These are phyloP conservation scores for Phytophthora europaea DNA, from an alignment of 352 stramenopile species.

Conservation along the genomic window DNA sequence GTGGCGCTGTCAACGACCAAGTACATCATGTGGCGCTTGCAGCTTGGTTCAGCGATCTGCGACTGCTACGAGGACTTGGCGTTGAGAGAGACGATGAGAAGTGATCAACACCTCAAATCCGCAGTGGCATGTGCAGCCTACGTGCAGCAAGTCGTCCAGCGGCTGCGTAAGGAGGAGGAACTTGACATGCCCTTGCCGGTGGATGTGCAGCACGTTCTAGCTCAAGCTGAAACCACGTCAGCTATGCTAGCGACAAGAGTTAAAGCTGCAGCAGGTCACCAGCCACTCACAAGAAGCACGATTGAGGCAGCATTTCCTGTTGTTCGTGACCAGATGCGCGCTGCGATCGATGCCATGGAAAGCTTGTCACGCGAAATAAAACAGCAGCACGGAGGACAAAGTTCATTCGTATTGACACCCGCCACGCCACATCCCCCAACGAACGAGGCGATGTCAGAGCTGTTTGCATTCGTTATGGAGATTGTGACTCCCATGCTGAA, in stretches of 20 bases:
- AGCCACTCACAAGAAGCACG: slow-evolving; percentile 34
- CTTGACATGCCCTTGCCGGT: slow-evolving; percentile 70
- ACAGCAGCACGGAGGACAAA: slow-evolving; percentile 12
- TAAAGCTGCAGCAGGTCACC: slow-evolving; percentile 28
- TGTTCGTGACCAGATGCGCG: slow-evolving; percentile 40
- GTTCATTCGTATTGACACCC: slow-evolving; percentile 6
- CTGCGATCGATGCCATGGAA: slow-evolving; percentile 54
- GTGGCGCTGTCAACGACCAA: slow-evolving; percentile 70
- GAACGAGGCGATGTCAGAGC: slow-evolving; percentile 26
- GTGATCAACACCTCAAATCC: slow-evolving; percentile 41
- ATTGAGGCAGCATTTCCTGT: slow-evolving; percentile 44
- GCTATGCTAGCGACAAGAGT: slow-evolving; percentile 45
- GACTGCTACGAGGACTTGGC: slow-evolving; percentile 69
- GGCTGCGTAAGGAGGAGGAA: slow-evolving; percentile 80
- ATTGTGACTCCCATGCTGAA: slow-evolving; percentile 41
- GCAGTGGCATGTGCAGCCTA: slow-evolving; percentile 57
- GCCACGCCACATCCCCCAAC: neutral
- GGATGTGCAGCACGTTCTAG: slow-evolving; percentile 45
- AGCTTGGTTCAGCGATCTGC: slow-evolving; percentile 62
- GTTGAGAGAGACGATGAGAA: slow-evolving; percentile 34
- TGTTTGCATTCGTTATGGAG: slow-evolving; percentile 53
- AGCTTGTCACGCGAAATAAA: slow-evolving; percentile 13
- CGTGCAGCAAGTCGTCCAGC: slow-evolving; percentile 46
- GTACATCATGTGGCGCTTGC: slow-evolving; percentile 73
- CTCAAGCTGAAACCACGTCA: slow-evolving; percentile 50